Evolutionary conservation across 768 basidiomycete species (phyloP).

Genomic region (Boletellus sp.): DNA sequence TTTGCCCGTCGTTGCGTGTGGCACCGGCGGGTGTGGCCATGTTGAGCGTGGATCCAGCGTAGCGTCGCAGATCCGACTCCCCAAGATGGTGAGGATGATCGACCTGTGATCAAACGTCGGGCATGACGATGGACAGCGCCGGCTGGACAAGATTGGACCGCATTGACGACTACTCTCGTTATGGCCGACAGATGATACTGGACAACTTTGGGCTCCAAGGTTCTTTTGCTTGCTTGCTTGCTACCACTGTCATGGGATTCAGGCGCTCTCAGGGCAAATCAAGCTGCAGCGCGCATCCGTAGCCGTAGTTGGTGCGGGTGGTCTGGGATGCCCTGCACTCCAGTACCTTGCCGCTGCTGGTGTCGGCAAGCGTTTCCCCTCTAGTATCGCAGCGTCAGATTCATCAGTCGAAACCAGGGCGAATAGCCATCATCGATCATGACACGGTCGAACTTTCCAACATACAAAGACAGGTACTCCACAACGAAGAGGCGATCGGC

Average conservation of each 20-base stretch:
- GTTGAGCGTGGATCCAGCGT: too few species aligned
- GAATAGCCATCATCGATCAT: constrained; percentile 83
- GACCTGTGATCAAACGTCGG: background rate
- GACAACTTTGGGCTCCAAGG: constrained; percentile 85
- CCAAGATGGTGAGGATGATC: too few species aligned
- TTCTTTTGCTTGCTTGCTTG: constrained; percentile 25
- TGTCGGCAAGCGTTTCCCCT: constrained; percentile 56
- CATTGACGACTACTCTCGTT: constrained; percentile 76
- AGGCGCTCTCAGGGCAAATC: constrained; percentile 61
- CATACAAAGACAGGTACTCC: constrained; percentile 90
- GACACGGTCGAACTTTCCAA: constrained; percentile 88
- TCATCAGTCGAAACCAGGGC: constrained; percentile 46
- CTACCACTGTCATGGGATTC: background rate
- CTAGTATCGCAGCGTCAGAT: background rate
- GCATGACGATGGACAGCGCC: constrained; percentile 9
- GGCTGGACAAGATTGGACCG: constrained; percentile 31
- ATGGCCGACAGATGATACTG: constrained; percentile 96
- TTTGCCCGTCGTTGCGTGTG: constrained; percentile 13
- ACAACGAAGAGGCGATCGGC: constrained; percentile 68
- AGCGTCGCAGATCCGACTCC: too few species aligned
- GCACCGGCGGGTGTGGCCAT: constrained; percentile 15
- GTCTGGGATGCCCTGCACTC: constrained; percentile 91
- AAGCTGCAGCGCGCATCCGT: constrained; percentile 74
- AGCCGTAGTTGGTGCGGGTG: constrained; percentile 91
- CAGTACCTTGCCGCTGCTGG: constrained; percentile 94